phyloP scores from a whole-genome alignment of 2,329 filamentous ascomycete species.

The Trichoderma sp. region DNA sequence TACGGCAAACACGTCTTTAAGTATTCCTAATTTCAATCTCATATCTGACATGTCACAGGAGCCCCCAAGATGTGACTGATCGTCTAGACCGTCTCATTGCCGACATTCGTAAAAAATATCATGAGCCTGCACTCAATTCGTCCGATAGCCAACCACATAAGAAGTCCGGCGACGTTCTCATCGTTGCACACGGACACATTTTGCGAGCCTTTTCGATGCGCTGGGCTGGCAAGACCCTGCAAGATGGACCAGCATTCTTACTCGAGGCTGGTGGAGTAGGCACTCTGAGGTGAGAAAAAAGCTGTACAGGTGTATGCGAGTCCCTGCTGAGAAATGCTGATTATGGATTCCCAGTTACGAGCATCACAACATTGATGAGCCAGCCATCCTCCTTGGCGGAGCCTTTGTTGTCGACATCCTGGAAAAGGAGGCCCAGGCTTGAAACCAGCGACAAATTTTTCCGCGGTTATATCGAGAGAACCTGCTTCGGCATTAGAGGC shows the following conservation, averaged over 20 bases:
- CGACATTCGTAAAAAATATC: constrained; percentile 71
- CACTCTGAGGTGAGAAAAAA: constrained; percentile 64
- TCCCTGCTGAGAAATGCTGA: background rate
- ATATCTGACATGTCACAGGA: constrained; percentile 47
- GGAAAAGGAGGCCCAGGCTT: constrained; percentile 29
- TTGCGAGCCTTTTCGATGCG: constrained; percentile 84
- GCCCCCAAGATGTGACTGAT: constrained; percentile 70
- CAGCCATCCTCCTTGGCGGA: constrained; percentile 77
- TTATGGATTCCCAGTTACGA: constrained; percentile 64
- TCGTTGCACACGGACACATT: constrained; percentile 91
- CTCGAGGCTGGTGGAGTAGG: constrained; percentile 89
- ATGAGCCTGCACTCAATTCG: constrained; percentile 64
- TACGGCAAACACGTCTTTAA: background rate
- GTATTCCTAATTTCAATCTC: background rate
- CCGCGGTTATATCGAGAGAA: background rate
- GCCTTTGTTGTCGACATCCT: constrained; percentile 61
- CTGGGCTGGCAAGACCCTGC: constrained; percentile 75
- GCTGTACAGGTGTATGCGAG: background rate
- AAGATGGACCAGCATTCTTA: constrained; percentile 76
- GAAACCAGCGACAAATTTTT: background rate
- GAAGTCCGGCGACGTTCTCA: constrained; percentile 47
- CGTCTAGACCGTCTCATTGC: constrained; percentile 76
- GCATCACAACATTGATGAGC: constrained; percentile 76
- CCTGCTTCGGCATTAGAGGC: background rate
- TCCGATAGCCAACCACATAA: constrained; percentile 34